Percentiles rank a stretch among this genome's conserved stretches.
Evolutionary conservation across 78 protist genomes (phyloP).

Genomic region (Polysphondylium violaceum): DNA sequence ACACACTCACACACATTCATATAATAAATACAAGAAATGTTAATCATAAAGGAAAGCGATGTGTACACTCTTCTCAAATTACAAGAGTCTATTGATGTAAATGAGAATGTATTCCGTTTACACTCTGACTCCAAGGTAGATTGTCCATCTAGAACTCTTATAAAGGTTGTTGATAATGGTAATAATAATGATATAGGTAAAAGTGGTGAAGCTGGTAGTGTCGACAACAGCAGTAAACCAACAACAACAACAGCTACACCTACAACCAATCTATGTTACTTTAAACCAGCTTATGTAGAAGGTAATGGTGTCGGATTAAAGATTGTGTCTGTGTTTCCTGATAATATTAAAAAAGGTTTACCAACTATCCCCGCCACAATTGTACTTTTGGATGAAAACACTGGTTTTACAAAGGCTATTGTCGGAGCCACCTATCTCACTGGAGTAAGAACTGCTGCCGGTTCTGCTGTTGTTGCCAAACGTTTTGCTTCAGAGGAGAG

Average conservation of each 20-base stretch:
- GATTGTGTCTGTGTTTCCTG: slow-evolving; percentile 10
- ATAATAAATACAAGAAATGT: slow-evolving; percentile 8
- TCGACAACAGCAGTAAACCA: neutral
- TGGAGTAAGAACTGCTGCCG: slow-evolving; percentile 74
- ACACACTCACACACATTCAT: too few relatives aligned
- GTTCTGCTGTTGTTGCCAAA: slow-evolving; percentile 39
- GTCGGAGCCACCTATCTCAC: slow-evolving; percentile 68
- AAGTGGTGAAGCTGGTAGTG: neutral
- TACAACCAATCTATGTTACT: slow-evolving; percentile 10
- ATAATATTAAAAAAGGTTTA: neutral
- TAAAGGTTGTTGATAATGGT: neutral
- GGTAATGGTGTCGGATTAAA: slow-evolving; percentile 29
- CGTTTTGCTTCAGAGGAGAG: slow-evolving; percentile 9
- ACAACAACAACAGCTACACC: too few relatives aligned
- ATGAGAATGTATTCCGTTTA: slow-evolving; percentile 24
- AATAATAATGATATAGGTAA: neutral
- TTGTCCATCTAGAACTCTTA: slow-evolving; percentile 33
- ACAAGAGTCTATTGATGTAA: slow-evolving; percentile 29
- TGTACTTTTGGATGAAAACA: slow-evolving; percentile 15
- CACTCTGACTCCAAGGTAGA: neutral
- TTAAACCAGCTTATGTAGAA: slow-evolving; percentile 32
- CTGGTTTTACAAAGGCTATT: slow-evolving; percentile 24
- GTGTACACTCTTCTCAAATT: slow-evolving; percentile 3
- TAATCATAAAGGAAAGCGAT: slow-evolving; percentile 33
- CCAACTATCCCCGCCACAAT: slow-evolving; percentile 75